Percentiles rank a stretch among this genome's conserved stretches.
Evolutionary conservation across 1,139 yeast species (phyloP).

Genomic region (Kodamaea derodonti): DNA sequence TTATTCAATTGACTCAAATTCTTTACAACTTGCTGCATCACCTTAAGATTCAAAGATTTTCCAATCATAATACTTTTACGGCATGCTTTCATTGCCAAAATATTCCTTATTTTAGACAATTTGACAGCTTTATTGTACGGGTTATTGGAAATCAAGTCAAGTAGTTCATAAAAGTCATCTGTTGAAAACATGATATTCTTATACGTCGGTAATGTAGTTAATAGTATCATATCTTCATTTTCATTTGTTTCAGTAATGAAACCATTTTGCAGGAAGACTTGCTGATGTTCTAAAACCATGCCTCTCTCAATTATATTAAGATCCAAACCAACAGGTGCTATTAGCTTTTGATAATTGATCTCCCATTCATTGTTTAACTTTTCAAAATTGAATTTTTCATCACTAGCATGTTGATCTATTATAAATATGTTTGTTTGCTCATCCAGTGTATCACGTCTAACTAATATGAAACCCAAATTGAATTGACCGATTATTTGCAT

Average conservation of each 20-base stretch:
- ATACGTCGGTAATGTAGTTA: slow-evolving; percentile 70
- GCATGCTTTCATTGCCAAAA: slow-evolving; percentile 95
- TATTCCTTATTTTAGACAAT: slow-evolving; percentile 74
- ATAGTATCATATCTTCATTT: slow-evolving; percentile 50
- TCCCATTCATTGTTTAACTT: slow-evolving; percentile 50
- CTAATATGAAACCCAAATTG: slow-evolving; percentile 84
- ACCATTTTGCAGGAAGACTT: slow-evolving; percentile 69
- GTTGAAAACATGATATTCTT: slow-evolving; percentile 62
- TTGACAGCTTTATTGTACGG: slow-evolving; percentile 40
- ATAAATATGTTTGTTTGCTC: slow-evolving; percentile 62
- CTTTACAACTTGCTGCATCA: slow-evolving; percentile 66
- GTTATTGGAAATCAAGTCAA: slow-evolving; percentile 49
- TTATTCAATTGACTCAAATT: slow-evolving; percentile 72
- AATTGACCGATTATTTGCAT: slow-evolving; percentile 91
- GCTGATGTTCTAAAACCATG: slow-evolving; percentile 54
- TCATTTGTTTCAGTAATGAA: slow-evolving; percentile 54
- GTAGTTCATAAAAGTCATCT: slow-evolving; percentile 71
- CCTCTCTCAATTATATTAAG: slow-evolving; percentile 77
- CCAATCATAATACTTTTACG: slow-evolving; percentile 94
- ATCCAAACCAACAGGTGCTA: slow-evolving; percentile 60
- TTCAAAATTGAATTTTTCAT: slow-evolving; percentile 90
- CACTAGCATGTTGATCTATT: slow-evolving; percentile 96
- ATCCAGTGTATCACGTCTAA: slow-evolving; percentile 22
- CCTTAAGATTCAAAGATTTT: slow-evolving; percentile 48
- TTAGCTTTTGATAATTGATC: slow-evolving; percentile 61